These are phyloP conservation scores for Magnolia sinica DNA, from an alignment of 164 flowering plant species.

Conservation along the genomic window DNA sequence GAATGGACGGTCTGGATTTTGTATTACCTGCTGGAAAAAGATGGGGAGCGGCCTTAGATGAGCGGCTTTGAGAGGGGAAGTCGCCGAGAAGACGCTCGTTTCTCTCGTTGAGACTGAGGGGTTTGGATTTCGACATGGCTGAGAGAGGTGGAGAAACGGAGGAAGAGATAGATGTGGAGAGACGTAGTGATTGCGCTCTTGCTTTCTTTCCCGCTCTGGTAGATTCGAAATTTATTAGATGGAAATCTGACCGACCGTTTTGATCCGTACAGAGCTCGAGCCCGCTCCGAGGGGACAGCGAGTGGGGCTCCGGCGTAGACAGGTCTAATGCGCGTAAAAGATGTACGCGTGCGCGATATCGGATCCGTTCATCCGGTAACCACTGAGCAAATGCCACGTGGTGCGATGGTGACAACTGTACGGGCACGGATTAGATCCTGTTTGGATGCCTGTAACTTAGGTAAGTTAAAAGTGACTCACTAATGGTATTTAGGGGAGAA, in stretches of 20 bases:
- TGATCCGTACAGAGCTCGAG: background rate
- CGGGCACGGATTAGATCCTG: too few relatives aligned
- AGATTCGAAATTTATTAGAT: background rate
- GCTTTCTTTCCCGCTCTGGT: background rate
- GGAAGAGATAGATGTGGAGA: background rate
- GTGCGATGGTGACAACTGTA: too few relatives aligned
- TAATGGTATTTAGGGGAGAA: too few relatives aligned
- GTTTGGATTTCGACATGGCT: conserved; percentile 16
- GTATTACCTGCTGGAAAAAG: conserved; percentile 3
- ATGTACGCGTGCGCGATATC: too few relatives aligned
- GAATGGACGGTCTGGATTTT: background rate
- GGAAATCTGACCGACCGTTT: background rate
- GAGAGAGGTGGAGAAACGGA: background rate
- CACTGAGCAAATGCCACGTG: too few relatives aligned
- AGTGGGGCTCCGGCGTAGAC: too few relatives aligned
- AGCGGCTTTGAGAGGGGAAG: conserved; percentile 35
- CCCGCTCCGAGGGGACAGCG: too few relatives aligned
- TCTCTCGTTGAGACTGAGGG: conserved; percentile 65
- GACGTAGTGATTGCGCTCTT: too few relatives aligned
- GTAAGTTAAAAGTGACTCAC: too few relatives aligned
- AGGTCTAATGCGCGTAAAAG: too few relatives aligned
- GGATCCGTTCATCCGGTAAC: too few relatives aligned
- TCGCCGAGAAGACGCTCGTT: conserved; percentile 52
- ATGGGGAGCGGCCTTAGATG: conserved; percentile 8
- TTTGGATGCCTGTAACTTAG: too few relatives aligned